Evolutionary conservation across 495 filamentous ascomycete species (phyloP).

Genomic region (Thermothielavioides terrestris): DNA sequence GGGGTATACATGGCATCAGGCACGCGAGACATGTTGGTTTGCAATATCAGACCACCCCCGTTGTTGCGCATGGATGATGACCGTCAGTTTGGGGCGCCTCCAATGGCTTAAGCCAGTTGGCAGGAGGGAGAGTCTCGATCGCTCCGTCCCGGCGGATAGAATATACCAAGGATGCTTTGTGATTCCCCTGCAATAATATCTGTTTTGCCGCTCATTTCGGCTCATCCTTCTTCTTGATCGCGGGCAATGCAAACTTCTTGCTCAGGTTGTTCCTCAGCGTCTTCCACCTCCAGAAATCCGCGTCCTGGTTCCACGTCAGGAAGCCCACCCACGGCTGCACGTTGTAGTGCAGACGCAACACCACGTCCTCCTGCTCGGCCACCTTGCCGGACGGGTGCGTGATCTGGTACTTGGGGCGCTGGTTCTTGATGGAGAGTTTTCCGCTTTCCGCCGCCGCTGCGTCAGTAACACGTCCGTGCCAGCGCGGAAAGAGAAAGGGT

Average conservation of each 20-base stretch:
- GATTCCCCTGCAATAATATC: background rate
- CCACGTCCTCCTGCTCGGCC: conserved; percentile 61
- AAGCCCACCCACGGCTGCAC: conserved; percentile 95
- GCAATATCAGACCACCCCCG: too few species aligned
- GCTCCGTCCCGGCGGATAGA: background rate
- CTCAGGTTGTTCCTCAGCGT: conserved; percentile 52
- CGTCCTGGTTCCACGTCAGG: conserved; percentile 63
- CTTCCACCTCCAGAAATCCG: conserved; percentile 55
- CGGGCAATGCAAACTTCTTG: conserved; percentile 63
- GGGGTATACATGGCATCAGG: too few species aligned
- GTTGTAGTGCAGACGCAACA: conserved; percentile 79
- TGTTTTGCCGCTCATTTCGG: conserved; percentile 15
- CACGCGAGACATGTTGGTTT: too few species aligned
- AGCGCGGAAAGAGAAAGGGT: too few species aligned
- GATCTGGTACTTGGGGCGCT: conserved; percentile 88
- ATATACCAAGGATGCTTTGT: background rate
- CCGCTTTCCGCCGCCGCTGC: conserved; percentile 36
- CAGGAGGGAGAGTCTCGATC: too few species aligned
- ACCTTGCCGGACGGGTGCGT: conserved; percentile 73
- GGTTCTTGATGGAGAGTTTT: conserved; percentile 62
- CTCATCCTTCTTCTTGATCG: conserved; percentile 52
- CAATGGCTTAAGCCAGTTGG: too few species aligned
- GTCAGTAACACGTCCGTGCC: background rate
- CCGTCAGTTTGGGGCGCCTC: too few species aligned
- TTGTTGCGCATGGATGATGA: too few species aligned